Percentiles rank a stretch among this genome's conserved stretches.
phyloP scores from a whole-genome alignment of 495 filamentous ascomycete genomes.

The Aspergillus ostianus region DNA sequence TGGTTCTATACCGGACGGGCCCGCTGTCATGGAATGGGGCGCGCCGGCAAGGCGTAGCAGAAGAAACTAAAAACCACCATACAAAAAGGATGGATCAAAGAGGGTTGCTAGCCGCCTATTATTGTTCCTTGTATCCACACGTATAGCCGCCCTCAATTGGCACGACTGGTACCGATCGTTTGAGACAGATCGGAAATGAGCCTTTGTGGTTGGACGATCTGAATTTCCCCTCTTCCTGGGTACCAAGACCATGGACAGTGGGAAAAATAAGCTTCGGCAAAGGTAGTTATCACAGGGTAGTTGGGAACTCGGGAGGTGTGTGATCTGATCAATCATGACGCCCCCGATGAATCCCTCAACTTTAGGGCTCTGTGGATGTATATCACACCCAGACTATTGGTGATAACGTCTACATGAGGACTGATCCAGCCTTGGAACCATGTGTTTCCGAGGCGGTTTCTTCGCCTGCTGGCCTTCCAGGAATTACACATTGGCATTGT shows the following conservation, averaged over 20 bases:
- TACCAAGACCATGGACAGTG: conserved; percentile 8
- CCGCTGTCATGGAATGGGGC: neutral
- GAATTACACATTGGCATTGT: neutral
- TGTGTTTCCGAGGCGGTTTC: neutral
- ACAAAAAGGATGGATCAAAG: neutral
- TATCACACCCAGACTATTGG: neutral
- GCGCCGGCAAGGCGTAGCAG: neutral
- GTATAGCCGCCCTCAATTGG: conserved; percentile 1
- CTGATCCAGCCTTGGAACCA: neutral
- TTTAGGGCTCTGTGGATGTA: neutral
- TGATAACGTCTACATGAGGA: neutral
- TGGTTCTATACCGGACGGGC: neutral
- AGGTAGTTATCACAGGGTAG: neutral
- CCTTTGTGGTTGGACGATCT: conserved; percentile 15
- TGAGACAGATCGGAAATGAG: conserved; percentile 14
- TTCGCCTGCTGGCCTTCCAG: neutral
- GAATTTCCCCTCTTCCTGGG: conserved; percentile 3
- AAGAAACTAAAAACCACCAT: neutral
- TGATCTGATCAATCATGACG: neutral
- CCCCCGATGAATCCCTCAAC: neutral
- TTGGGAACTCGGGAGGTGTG: neutral
- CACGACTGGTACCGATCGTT: neutral
- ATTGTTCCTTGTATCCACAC: conserved; percentile 8
- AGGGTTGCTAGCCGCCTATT: neutral
- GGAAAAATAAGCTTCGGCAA: conserved; percentile 16